These are phyloP conservation scores for Hemerocallis citrina DNA, from an alignment of 106 monocot genomes.

Conservation along the genomic window DNA sequence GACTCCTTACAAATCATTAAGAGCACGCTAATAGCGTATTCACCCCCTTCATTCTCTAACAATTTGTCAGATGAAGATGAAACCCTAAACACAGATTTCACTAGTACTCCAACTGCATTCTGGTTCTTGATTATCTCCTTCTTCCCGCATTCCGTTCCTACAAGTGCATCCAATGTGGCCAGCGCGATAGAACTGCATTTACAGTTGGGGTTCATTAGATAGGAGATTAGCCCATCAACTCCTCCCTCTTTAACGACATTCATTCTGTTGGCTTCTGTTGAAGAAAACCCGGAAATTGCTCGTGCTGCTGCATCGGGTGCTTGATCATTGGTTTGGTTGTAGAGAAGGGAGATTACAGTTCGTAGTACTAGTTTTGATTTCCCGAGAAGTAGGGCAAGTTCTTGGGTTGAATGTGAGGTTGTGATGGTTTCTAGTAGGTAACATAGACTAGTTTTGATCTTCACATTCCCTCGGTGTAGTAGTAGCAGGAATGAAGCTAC, in stretches of 20 bases:
- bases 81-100: constrained; percentile 37
- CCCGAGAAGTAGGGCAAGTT: background rate
- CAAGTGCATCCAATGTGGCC: constrained; percentile 26
- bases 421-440: constrained; percentile 4
- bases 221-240: constrained; percentile 20
- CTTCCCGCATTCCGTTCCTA: constrained; percentile 16
- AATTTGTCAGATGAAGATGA: no score
- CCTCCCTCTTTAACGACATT: constrained; percentile 2
- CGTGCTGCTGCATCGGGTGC: background rate
- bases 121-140: constrained; percentile 12
- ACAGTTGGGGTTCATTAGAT: constrained; percentile 1
- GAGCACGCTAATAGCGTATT: constrained; percentile 37
- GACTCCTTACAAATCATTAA: constrained; percentile 15
- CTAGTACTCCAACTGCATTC: constrained; percentile 15
- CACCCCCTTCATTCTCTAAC: constrained; percentile 34
- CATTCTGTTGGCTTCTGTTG: constrained; percentile 6
- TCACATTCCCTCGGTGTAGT: background rate
- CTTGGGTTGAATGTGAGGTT: background rate
- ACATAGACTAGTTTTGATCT: background rate
- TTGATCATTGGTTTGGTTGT: no score
- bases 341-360: background rate
- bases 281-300: constrained; percentile 3
- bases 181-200: constrained; percentile 14
- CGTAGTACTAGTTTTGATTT: background rate
- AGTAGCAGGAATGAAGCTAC: constrained; percentile 1